Conservation (phyloP, 768 basidiomycete species). For the Macrocybe gigantea region DNA sequence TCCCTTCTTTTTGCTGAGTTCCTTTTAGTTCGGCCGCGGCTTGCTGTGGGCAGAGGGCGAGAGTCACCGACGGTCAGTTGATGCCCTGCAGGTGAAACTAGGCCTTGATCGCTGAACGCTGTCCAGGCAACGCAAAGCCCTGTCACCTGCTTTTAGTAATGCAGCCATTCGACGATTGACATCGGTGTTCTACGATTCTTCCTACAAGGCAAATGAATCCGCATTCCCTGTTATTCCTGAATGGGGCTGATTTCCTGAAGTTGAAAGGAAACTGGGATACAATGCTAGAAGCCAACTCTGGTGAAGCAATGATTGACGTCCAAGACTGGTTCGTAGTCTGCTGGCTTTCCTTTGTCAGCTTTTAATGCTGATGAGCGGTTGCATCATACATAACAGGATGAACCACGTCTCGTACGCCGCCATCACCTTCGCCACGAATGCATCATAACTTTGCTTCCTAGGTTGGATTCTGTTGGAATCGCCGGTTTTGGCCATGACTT, state of each 20-base stretch:
- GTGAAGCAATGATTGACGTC: constrained; percentile 29
- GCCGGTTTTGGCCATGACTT: constrained; percentile 44
- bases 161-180: constrained; percentile 27
- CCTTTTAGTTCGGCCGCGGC: constrained; percentile 21
- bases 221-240: neutral
- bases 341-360: too few relatives aligned
- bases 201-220: constrained; percentile 25
- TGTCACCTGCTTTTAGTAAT: constrained; percentile 33
- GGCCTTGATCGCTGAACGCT: neutral
- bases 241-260: neutral
- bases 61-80: constrained; percentile 28
- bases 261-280: constrained; percentile 6
- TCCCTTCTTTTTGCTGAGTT: neutral
- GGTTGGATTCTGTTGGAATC: constrained; percentile 40
- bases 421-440: neutral
- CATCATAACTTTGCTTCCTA: constrained; percentile 7
- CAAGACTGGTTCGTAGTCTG: constrained; percentile 24
- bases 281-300: constrained; percentile 14
- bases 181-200: constrained; percentile 30
- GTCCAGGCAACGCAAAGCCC: constrained; percentile 28
- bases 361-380: too few relatives aligned
- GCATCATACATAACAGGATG: constrained; percentile 4
- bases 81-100: neutral
- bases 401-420: neutral
- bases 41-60: constrained; percentile 34